Base-by-base conservation (phyloP, 2,329 filamentous ascomycete species). In the Calonectria leucothoes region DNA sequence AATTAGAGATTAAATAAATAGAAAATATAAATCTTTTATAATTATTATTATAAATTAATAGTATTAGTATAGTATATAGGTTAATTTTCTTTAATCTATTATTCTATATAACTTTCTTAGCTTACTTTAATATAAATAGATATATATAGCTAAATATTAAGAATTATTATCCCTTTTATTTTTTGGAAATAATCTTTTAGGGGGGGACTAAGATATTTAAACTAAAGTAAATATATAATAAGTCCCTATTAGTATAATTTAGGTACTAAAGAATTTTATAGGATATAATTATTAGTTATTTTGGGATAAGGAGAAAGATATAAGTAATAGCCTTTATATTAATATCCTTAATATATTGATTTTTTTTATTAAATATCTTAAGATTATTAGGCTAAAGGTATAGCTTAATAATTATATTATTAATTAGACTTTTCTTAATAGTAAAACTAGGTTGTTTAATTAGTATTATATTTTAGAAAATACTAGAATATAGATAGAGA, bases 111-210 rank as follows among this genome's bases (percentile, higher is more conserved):
- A 49, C 27, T 12, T 49, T 49, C 48, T n/a, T n/a, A n/a, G n/a
- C n/a, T n/a, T 14, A 49, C 10, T 49, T 49, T 27, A 49, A 14
- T 4, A 6, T 25, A 49, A 14, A 49, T 25, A 25, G 23, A 14
- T 49, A 25, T 27, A 49, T 25, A 49, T 25, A 25, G 1, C 10
- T 14, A 49, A 0, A 27, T 12, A 49, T 49, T 20, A 17, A 55
- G 10, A 64, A 68, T 55, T 48, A 72, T 37, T 68, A 10, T 25
- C 55, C 35, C 11, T 15, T 20, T 35, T 45, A 72, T 17, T 72
- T 55, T 1, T 67, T 20, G 29, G 33, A 3, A 17, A 55, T 25
- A 20, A 72, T 48, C 20, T 48, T 33, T 6, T 68, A 29, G 14
- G 57, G 29, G 23, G 64, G 65, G 4, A 68, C 35, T 14, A 35